Percentiles rank a stretch among this genome's conserved stretches.
These are phyloP conservation scores for Dimargaris xerosporica DNA, from an alignment of 192 early-diverging fungal genomes.

Conservation along the genomic window DNA sequence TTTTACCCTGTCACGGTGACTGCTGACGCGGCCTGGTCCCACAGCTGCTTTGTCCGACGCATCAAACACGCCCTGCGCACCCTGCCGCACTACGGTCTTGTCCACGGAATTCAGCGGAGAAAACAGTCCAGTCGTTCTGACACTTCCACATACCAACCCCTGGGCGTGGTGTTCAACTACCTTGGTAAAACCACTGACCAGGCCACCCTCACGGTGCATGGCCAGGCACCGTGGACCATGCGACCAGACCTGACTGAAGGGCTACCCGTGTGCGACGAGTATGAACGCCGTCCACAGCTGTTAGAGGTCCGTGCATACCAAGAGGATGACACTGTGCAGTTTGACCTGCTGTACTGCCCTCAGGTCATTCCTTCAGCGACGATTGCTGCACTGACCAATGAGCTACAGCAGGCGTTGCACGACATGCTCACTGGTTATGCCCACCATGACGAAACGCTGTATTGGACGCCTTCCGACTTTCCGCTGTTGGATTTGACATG, in stretches of 20 bases:
- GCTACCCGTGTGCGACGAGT: neutral
- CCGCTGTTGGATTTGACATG: neutral
- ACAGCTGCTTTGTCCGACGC: neutral
- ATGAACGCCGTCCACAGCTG: neutral
- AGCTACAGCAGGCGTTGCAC: neutral
- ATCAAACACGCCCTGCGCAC: neutral
- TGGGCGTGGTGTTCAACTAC: conserved; percentile 4
- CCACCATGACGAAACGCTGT: neutral
- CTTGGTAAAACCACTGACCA: neutral
- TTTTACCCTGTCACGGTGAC: neutral
- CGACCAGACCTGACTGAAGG: neutral
- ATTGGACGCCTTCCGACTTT: conserved; percentile 3
- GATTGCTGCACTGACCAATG: neutral
- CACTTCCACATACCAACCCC: neutral
- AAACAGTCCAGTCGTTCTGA: too few relatives aligned
- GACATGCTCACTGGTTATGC: neutral
- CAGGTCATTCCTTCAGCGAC: neutral
- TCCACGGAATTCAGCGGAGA: too few relatives aligned
- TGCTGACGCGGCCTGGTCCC: too few relatives aligned
- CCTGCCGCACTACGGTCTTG: neutral
- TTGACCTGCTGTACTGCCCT: neutral
- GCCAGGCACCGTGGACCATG: neutral
- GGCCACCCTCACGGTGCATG: neutral
- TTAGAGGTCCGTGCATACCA: neutral
- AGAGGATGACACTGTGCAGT: too few relatives aligned